Evolutionary conservation across 805 yeast genomes (phyloP), one percentile per base, ranked within the genome.

Genomic region (Wickerhamomyces chaumierensis): DNA sequence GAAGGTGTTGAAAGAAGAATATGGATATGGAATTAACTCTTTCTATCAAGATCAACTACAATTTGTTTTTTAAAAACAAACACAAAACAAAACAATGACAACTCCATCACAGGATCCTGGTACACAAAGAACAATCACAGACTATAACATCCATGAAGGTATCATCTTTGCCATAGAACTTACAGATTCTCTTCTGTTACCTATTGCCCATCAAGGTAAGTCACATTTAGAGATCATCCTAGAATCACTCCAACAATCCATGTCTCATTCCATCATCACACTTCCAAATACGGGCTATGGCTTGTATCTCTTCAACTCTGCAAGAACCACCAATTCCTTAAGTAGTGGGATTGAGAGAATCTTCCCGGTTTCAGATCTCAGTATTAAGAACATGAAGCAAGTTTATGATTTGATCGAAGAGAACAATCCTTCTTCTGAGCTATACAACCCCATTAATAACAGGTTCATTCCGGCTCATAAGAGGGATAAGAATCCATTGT

Each of bases 271-370:
- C 41, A 74, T 81, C 2, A 74, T 81, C 27, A 67, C 80, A 0
- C 58, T 73, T 31, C 84, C 87, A 1, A 64, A 66, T 34, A 80
- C 90, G 2, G 88, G 85, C 0, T 62, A 85, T 19, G 96, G 95
- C 0, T 71, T 87, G 35, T 73, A 78, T 49, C 52, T 81, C 14
- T 75, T 72, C 58, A 75, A 71, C 51, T 71, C 72, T 56, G 49
- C 45, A 37, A 62, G 39, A 39, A 58, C 66, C 0, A 45, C 61
- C 13, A 45, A 51, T 20, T 59, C 57, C 21, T 47, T 57, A 37
- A 55, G 61, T n/a, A 44, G 51, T 13, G 76, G 80, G 0, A 60
- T 81, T 3, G 57, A 62, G 41, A 64, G 65, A 39, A 48, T 81
- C 13, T 66, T 81, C 44, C 61, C 69, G 3, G 57, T 82, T 29